Evolutionary conservation across 2,329 filamentous ascomycete species (phyloP), one percentile per base, ranked within the genome.

Genomic region (Clarireedia hainanense): DNA sequence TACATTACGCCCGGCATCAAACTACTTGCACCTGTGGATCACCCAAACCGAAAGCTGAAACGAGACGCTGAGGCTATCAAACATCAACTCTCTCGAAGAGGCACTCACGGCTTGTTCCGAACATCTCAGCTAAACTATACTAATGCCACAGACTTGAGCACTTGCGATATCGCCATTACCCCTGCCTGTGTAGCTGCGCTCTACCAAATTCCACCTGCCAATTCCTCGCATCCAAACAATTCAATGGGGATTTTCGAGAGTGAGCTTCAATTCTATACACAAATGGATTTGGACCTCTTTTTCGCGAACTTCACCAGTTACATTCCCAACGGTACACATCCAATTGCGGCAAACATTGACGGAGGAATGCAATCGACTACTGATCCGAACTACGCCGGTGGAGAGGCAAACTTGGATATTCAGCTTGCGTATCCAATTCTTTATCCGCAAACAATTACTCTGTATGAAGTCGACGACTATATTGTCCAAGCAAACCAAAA

Each of bases 1-100:
- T 77, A 75, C 62, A 72, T 77, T 24, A 76, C 71, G 6, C 75
- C 75, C 0, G 74, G 73, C 17, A 67, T 75, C 52, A 74, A 73
- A 57, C 65, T 76, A 6, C 57, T 65, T 17, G 58, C 61, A 1
- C 61, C 62, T 64, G 80, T 79, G 62, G 75, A 63, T 54, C 50
- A 60, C 55, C 53, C 60, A 52, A 49, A 50, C 47, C 56, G 60
- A 36, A n/a, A 48, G 43, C 34, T 56, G n/a, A 48, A 56, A 48
- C 30, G 59, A 50, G 50, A 43, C n/a, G 50, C 26, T 17, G 49
- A 51, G 30, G 20, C 47, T 23, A 12, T 34, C 23, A 43, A 54
- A 42, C 34, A 23, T n/a, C 37, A 52, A 26, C 40, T 56, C 7
- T 39, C 12, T 0, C 37, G 34, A 23, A 51, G 61, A 39, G 60